Evolutionary conservation across 306 rosid genomes (phyloP).

Genomic region (Vigna unguiculata): DNA sequence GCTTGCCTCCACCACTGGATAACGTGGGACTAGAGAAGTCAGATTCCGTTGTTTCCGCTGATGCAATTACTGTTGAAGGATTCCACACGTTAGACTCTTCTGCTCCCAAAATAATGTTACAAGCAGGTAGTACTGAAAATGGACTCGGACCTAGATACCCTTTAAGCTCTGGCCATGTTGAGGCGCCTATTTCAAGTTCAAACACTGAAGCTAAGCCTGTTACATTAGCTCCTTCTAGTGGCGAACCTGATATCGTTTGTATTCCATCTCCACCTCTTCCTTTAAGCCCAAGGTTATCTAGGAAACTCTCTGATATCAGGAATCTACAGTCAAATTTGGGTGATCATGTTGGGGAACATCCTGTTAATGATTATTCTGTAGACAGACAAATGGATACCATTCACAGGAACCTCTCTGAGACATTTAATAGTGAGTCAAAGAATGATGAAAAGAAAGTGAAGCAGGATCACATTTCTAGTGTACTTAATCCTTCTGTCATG

Average conservation of each 20-base stretch:
- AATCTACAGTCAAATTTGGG: slow-evolving; percentile 63
- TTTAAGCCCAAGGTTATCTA: slow-evolving; percentile 85
- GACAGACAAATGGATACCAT: slow-evolving; percentile 74
- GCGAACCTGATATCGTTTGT: slow-evolving; percentile 71
- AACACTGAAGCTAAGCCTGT: slow-evolving; percentile 67
- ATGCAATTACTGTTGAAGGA: slow-evolving; percentile 68
- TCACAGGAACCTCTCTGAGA: slow-evolving; percentile 67
- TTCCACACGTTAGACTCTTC: slow-evolving; percentile 58
- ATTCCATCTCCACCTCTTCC: slow-evolving; percentile 80
- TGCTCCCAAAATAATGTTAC: slow-evolving; percentile 61
- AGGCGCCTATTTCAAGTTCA: slow-evolving; percentile 55
- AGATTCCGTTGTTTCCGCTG: slow-evolving; percentile 72
- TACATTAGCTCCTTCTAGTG: slow-evolving; percentile 57
- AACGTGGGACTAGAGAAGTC: slow-evolving; percentile 71
- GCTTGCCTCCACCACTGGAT: slow-evolving; percentile 91
- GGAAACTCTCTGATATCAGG: slow-evolving; percentile 83
- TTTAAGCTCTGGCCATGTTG: slow-evolving; percentile 62
- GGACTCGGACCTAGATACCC: slow-evolving; percentile 64
- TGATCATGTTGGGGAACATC: slow-evolving; percentile 72
- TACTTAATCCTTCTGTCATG: slow-evolving; percentile 61
- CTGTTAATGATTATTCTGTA: slow-evolving; percentile 69
- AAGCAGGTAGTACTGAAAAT: slow-evolving; percentile 59
- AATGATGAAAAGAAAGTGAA: slow-evolving; percentile 66
- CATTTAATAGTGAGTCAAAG: slow-evolving; percentile 60
- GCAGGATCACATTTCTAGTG: slow-evolving; percentile 75